Conservation (phyloP, 768 basidiomycete species). For the Macrocybe gigantea region DNA sequence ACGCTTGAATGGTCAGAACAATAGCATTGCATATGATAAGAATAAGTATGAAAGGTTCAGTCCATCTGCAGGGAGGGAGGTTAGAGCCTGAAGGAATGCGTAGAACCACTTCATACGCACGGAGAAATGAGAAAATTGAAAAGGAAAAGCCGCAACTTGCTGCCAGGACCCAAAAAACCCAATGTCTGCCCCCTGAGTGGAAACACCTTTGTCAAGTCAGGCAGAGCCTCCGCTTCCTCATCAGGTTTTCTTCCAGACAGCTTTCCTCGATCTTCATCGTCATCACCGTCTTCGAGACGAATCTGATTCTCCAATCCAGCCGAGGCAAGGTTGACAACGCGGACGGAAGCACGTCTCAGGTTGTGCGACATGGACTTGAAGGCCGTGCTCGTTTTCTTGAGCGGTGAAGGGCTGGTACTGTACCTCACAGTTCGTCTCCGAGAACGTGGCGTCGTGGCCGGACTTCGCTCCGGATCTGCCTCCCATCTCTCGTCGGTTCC, state of each 20-base stretch:
- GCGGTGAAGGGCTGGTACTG: constrained; percentile 46
- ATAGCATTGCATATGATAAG: constrained; percentile 83
- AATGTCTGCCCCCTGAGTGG: constrained; percentile 76
- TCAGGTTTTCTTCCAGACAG: constrained; percentile 11
- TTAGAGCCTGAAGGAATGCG: neutral
- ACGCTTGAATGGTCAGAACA: constrained; percentile 76
- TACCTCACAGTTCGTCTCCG: constrained; percentile 46
- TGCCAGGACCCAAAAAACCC: constrained; percentile 69
- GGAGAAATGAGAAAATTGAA: constrained; percentile 64
- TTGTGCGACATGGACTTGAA: constrained; percentile 52
- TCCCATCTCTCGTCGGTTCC: constrained; percentile 21
- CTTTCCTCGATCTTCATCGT: constrained; percentile 17
- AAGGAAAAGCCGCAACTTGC: constrained; percentile 53
- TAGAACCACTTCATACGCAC: constrained; percentile 39
- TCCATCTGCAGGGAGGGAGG: constrained; percentile 47
- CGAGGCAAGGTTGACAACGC: constrained; percentile 77
- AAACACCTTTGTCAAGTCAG: constrained; percentile 36
- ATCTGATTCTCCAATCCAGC: constrained; percentile 56
- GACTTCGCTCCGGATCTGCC: constrained; percentile 45
- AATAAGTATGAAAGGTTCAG: constrained; percentile 79
- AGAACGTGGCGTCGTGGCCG: constrained; percentile 30
- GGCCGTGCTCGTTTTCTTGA: constrained; percentile 55
- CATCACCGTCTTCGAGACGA: constrained; percentile 44
- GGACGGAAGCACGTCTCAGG: constrained; percentile 59
- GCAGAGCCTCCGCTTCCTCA: constrained; percentile 26